Percentiles rank a stretch among this genome's conserved stretches.
phyloP scores from a whole-genome alignment of 2,329 filamentous ascomycete species.

The Aspergillus brunneoviolaceus region DNA sequence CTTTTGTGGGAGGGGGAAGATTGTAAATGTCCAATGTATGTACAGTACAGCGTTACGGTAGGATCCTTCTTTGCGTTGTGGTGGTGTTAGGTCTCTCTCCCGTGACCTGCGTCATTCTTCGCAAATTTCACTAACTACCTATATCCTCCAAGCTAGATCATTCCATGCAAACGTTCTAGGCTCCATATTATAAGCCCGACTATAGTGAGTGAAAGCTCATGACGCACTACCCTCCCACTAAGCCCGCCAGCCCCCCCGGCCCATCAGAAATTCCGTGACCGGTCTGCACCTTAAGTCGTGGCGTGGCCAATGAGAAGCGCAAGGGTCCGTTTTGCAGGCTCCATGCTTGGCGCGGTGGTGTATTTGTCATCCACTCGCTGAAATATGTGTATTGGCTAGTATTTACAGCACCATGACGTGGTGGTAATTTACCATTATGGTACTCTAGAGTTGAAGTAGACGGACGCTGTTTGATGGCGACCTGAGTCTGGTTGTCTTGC shows the following conservation, averaged over 20 bases:
- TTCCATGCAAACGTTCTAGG: too few species aligned
- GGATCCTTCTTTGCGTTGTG: too few species aligned
- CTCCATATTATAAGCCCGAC: too few species aligned
- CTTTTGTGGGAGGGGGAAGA: not conserved
- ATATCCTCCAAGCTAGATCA: too few species aligned
- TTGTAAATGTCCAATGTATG: not conserved
- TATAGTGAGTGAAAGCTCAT: not conserved
- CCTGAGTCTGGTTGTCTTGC: too few species aligned
- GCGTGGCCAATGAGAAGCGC: not conserved
- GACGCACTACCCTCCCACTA: not conserved
- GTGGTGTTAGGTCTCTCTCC: too few species aligned
- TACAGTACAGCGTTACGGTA: too few species aligned
- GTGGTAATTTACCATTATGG: not conserved
- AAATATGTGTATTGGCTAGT: not conserved
- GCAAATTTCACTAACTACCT: too few species aligned
- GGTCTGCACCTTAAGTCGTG: not conserved
- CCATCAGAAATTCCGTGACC: not conserved
- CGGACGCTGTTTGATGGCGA: too few species aligned
- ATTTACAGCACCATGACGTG: not conserved
- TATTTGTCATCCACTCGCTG: not conserved
- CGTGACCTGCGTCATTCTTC: too few species aligned
- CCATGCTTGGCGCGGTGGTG: not conserved
- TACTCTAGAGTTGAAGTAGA: too few species aligned
- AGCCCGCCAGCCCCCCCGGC: not conserved
- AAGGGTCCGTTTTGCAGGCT: not conserved